Conservation (phyloP, 2,329 filamentous ascomycete genomes). For the Aspergillus unguis region DNA sequence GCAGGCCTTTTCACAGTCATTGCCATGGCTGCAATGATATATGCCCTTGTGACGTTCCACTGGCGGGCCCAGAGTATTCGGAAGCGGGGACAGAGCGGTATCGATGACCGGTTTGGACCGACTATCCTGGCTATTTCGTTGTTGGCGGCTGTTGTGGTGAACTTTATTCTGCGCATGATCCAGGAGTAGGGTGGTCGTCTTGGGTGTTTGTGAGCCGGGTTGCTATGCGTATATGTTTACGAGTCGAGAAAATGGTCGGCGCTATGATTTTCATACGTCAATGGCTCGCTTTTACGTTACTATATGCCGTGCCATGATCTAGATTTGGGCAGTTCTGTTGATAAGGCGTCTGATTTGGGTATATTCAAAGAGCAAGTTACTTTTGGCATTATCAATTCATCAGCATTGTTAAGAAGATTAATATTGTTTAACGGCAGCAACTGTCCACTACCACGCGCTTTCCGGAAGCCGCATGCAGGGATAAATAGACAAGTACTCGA, state of each 20-base stretch:
- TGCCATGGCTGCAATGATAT: slow-evolving; percentile 91
- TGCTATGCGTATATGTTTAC: not conserved
- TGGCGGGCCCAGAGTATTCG: slow-evolving; percentile 94
- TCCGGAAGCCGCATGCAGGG: not conserved
- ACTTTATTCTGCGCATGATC: slow-evolving; percentile 73
- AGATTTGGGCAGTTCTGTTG: too few relatives aligned
- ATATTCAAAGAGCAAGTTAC: too few relatives aligned
- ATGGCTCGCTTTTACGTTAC: too few relatives aligned
- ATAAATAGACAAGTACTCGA: not conserved
- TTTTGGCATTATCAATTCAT: too few relatives aligned
- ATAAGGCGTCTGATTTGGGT: too few relatives aligned
- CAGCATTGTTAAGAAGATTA: too few relatives aligned
- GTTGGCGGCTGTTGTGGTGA: slow-evolving; percentile 85
- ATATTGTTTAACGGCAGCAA: too few relatives aligned
- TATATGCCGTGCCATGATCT: too few relatives aligned
- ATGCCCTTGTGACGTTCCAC: slow-evolving; percentile 92
- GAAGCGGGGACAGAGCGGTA: slow-evolving; percentile 85
- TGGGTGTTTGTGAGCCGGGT: not conserved
- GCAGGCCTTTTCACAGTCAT: slow-evolving; percentile 92
- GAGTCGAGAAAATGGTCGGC: too few relatives aligned
- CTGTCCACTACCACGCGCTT: not conserved
- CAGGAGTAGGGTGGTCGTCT: slow-evolving; percentile 18
- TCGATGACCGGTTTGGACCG: slow-evolving; percentile 93
- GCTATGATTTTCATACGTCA: too few relatives aligned
- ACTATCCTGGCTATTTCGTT: slow-evolving; percentile 85